Evolutionary conservation across 1,284 basidiomycete genomes (phyloP).

Genomic region (Naganishia albida): DNA sequence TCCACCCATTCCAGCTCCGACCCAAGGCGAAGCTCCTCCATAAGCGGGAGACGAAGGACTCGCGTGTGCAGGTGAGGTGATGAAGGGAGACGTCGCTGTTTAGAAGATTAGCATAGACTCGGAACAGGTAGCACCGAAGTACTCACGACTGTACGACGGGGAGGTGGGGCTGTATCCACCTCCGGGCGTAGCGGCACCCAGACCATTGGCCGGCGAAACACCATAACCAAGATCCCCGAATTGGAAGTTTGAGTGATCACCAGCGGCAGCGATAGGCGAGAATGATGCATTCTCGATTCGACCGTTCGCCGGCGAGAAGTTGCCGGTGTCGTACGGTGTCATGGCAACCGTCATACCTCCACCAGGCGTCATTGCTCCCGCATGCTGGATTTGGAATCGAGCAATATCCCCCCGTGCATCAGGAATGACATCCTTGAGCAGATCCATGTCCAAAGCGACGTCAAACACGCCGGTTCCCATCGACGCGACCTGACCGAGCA

Average conservation of each 20-base stretch:
- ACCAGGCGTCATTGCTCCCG: constrained; percentile 89
- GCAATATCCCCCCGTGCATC: constrained; percentile 62
- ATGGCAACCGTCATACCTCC: constrained; percentile 68
- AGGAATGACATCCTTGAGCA: constrained; percentile 98
- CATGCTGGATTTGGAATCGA: constrained; percentile 79
- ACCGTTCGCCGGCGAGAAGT: constrained; percentile 59
- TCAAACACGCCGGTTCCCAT: constrained; percentile 97
- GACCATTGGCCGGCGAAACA: constrained; percentile 70
- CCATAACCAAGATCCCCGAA: constrained; percentile 73
- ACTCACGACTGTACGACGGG: constrained; percentile 35
- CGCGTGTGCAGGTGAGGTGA: constrained; percentile 54
- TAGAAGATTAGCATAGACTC: constrained; percentile 33
- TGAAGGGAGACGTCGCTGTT: constrained; percentile 70
- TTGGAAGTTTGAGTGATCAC: constrained; percentile 69
- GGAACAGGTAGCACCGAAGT: constrained; percentile 38
- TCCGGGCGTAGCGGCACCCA: constrained; percentile 70
- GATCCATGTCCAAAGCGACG: constrained; percentile 92
- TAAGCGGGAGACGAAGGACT: constrained; percentile 78
- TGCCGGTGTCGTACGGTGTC: constrained; percentile 85
- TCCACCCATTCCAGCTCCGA: constrained; percentile 51
- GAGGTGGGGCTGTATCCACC: constrained; percentile 74
- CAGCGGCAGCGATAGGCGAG: constrained; percentile 87
- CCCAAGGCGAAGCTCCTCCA: constrained; percentile 75
- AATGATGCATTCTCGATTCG: constrained; percentile 85
- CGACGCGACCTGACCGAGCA: constrained; percentile 98